Evolutionary conservation across 2,329 filamentous ascomycete species (phyloP), one percentile per base, ranked within the genome.

Genomic region (Zymoseptoria brevis): DNA sequence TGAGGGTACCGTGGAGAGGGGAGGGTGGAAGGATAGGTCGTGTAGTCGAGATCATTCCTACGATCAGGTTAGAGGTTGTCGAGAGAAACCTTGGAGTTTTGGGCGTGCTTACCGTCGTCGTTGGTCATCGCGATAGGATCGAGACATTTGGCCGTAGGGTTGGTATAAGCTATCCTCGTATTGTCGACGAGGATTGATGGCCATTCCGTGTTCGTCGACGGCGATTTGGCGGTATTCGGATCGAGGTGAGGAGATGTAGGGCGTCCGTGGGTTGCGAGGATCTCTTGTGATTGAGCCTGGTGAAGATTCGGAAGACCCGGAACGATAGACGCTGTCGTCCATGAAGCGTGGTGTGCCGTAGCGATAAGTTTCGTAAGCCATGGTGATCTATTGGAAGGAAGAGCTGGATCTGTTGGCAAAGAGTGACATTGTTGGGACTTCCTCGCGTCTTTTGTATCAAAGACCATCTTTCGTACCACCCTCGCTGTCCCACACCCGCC

Each of bases 1-100:
- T 71, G 67, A 8, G 63, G 66, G 54, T 68, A 16, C 2, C 16
- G 35, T 3, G 67, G 50, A 54, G 58, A 29, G 55, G 58, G 26
- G 66, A 61, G 0, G 59, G 55, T 41, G 56, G 58, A 16, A 57
- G 58, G 55, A 73, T 66, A 19, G 68, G 70, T 60, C 4, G 60
- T 63, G 2, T 58, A 64, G 19, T 67, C 62, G 19, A 63, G 62
- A 49, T 70, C 67, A 8, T 57, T 60, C 56, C 67, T 69, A 24
- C 22, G 22, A 24, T 24, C 22, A 24, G 4, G 5, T 24, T 24
- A 24, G 22, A 24, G 4, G 4, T 24, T 4, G 22, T 24, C 22
- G 22, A 24, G 22, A 24, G 5, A 24, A 6, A 24, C 22, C 22
- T 24, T 24, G 22, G 22, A 24, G 22, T 24, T 24, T 4, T 4